Percentiles rank a stretch among this genome's conserved stretches.
Conservation (phyloP, 2,329 filamentous ascomycete genomes). For the Sphaerulina musiva region DNA sequence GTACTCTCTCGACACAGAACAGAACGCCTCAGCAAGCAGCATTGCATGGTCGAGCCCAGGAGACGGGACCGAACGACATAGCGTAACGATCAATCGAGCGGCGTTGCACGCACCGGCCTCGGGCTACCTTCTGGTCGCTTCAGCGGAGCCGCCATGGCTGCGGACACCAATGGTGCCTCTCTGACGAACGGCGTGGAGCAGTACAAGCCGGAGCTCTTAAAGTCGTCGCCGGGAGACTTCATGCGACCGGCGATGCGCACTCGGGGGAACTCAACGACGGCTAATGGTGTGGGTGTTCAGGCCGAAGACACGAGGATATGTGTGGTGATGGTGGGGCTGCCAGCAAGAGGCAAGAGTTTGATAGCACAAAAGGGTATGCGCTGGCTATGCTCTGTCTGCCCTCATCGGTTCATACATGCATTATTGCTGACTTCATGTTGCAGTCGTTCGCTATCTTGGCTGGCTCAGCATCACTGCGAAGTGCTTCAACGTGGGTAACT, state of each 20-base stretch:
- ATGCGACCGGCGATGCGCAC: slow-evolving; percentile 37
- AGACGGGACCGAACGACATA: not conserved
- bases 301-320: slow-evolving; percentile 94
- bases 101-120: not conserved
- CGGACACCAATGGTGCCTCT: not conserved
- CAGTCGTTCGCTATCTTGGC: slow-evolving; percentile 81
- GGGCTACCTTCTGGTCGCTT: not conserved
- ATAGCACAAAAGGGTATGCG: slow-evolving; percentile 71
- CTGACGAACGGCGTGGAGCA: slow-evolving; percentile 2
- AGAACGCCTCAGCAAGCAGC: too few species aligned
- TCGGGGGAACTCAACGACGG: slow-evolving; percentile 27
- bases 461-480: slow-evolving; percentile 93
- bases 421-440: not conserved
- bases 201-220: slow-evolving; percentile 25
- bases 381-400: not conserved
- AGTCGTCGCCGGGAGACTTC: slow-evolving; percentile 36
- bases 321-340: slow-evolving; percentile 97
- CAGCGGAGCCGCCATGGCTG: not conserved
- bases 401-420: too few species aligned
- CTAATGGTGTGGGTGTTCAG: slow-evolving; percentile 67
- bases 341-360: slow-evolving; percentile 91
- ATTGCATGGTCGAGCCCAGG: not conserved
- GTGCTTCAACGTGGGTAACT: slow-evolving; percentile 96
- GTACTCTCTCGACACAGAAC: not conserved
- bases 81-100: not conserved